Conservation (phyloP, 805 yeast species). For the Wickerhamomyces bisporus region DNA sequence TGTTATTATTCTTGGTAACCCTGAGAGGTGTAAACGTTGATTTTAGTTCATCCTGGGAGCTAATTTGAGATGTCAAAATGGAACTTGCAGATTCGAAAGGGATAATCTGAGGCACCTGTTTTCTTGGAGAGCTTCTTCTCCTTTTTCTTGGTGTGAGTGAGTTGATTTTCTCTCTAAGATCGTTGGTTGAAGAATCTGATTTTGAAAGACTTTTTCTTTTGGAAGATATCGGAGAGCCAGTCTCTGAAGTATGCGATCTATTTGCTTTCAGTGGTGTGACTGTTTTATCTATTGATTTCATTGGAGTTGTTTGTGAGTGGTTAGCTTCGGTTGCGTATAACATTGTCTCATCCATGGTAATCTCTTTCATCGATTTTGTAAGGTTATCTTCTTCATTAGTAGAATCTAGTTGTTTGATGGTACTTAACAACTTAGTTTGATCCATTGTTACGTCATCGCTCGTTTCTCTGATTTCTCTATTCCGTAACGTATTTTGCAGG, state of each 20-base stretch:
- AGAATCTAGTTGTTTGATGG: neutral
- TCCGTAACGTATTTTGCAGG: constrained; percentile 16
- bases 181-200: constrained; percentile 8
- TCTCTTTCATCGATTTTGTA: constrained; percentile 4
- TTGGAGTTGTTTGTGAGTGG: neutral
- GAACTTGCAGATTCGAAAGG: constrained; percentile 3
- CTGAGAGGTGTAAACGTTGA: constrained; percentile 23
- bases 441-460: constrained; percentile 12
- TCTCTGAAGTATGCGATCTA: constrained; percentile 25
- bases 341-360: constrained; percentile 15
- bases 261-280: constrained; percentile 21
- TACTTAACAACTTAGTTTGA: constrained; percentile 13
- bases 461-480: constrained; percentile 8
- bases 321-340: constrained; percentile 1
- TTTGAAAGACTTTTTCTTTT: constrained; percentile 13
- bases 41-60: constrained; percentile 12
- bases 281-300: neutral
- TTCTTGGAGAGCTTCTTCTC: constrained; percentile 7
- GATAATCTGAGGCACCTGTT: neutral
- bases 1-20: constrained; percentile 6
- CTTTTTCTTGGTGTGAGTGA: constrained; percentile 23
- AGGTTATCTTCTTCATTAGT: neutral
- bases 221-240: constrained; percentile 25
- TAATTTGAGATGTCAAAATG: constrained; percentile 4
- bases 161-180: constrained; percentile 19